A percentile compares a stretch with the other conserved stretches of the same genome.
phyloP scores from a whole-genome alignment of 192 early-diverging fungal species.

The Mortierella alpina region DNA sequence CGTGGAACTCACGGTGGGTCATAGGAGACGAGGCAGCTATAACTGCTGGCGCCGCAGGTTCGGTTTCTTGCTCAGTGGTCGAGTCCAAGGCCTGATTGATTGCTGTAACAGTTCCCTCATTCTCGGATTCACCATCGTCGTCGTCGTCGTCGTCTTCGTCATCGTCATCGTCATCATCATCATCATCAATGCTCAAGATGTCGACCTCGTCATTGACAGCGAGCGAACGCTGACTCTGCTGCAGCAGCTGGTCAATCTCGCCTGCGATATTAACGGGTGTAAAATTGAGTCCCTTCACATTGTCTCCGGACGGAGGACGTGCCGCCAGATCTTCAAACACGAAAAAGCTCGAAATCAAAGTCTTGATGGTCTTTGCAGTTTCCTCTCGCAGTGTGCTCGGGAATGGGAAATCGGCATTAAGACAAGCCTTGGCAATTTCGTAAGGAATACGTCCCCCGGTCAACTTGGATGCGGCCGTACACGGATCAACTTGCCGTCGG shows the following conservation, averaged over 20 bases:
- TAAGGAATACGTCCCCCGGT: slow-evolving; percentile 9
- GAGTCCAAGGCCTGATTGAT: background rate
- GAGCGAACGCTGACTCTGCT: background rate
- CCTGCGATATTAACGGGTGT: slow-evolving; percentile 11
- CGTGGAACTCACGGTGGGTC: slow-evolving; percentile 40
- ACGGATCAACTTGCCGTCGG: slow-evolving; percentile 8
- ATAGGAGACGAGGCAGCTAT: background rate
- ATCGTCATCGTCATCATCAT: slow-evolving; percentile 1
- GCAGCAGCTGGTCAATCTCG: slow-evolving; percentile 7
- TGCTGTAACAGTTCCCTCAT: background rate
- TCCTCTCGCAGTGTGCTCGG: slow-evolving; percentile 8
- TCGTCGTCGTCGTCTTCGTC: background rate
- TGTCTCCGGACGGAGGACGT: background rate
- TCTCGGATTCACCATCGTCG: background rate
- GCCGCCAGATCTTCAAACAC: slow-evolving; percentile 36
- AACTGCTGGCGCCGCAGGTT: background rate
- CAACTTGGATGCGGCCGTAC: background rate
- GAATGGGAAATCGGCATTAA: slow-evolving; percentile 24
- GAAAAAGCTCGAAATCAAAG: slow-evolving; percentile 22
- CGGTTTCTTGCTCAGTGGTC: background rate
- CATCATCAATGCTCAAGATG: background rate
- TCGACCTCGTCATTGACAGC: background rate
- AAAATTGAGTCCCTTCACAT: slow-evolving; percentile 4
- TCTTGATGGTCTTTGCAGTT: slow-evolving; percentile 25
- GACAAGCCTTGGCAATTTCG: slow-evolving; percentile 15